phyloP scores from a whole-genome alignment of 1,139 yeast genomes.

The Yamadazyma oceani region DNA sequence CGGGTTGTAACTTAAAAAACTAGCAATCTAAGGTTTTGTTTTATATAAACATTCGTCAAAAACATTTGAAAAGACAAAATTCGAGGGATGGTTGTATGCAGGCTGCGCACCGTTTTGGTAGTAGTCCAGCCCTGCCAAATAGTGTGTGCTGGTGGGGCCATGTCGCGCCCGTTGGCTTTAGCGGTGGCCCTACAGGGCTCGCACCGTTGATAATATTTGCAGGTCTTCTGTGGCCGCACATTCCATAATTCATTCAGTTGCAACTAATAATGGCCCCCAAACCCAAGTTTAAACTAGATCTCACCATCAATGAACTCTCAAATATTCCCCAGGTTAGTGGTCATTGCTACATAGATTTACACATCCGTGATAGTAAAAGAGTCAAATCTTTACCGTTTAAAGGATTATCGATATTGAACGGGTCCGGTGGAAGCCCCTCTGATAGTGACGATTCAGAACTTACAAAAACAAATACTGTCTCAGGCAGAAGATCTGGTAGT shows the following conservation, averaged over 20 bases:
- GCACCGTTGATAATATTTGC: too few species aligned
- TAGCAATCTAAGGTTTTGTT: too few species aligned
- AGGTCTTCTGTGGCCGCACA: too few species aligned
- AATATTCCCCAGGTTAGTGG: slow-evolving; percentile 85
- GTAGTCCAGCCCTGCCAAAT: not conserved
- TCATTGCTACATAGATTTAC: slow-evolving; percentile 56
- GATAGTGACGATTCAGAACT: not conserved
- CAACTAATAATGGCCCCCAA: slow-evolving; percentile 5
- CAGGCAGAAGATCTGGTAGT: not conserved
- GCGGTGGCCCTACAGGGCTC: too few species aligned
- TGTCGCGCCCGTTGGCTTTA: too few species aligned
- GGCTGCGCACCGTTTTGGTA: slow-evolving; percentile 1
- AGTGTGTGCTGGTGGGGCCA: too few species aligned
- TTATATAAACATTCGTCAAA: slow-evolving; percentile 2
- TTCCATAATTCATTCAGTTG: too few species aligned
- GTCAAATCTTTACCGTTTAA: slow-evolving; percentile 11
- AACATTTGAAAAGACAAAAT: not conserved
- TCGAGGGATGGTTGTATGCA: not conserved
- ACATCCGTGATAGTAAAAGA: slow-evolving; percentile 33
- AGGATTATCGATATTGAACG: slow-evolving; percentile 4
- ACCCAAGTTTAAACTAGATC: slow-evolving; percentile 55
- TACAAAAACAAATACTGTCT: slow-evolving; percentile 2
- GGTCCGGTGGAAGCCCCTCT: slow-evolving; percentile 4
- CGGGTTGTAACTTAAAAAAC: too few species aligned
- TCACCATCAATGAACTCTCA: slow-evolving; percentile 66